These are phyloP conservation scores for Diaporthe destruens DNA, from an alignment of 2,329 filamentous ascomycete genomes.

Conservation along the genomic window DNA sequence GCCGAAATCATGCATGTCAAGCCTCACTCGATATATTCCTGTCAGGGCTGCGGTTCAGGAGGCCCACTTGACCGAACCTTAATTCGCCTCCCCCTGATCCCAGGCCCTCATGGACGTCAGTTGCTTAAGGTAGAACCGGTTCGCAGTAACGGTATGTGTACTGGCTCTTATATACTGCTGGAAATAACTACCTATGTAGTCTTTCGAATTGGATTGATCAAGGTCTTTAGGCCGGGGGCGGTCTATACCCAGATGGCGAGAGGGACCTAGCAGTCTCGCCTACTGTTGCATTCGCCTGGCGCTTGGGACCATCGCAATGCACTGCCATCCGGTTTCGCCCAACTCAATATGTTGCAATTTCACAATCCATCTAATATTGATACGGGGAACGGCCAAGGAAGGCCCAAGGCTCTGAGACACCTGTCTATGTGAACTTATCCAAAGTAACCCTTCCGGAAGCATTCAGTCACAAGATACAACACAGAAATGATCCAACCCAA, in stretches of 20 bases:
- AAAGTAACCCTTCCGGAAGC: background rate
- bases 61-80: background rate
- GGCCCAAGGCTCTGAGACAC: background rate
- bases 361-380: too few relatives aligned
- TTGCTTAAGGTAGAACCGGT: background rate
- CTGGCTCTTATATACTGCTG: too few relatives aligned
- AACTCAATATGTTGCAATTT: too few relatives aligned
- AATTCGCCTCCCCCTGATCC: background rate
- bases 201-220: too few relatives aligned
- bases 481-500: background rate
- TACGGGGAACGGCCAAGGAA: background rate
- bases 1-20: background rate
- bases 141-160: too few relatives aligned
- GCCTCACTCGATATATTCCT: background rate
- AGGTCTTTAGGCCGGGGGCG: too few relatives aligned
- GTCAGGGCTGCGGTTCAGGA: conserved; percentile 1
- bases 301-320: background rate
- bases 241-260: too few relatives aligned
- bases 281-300: too few relatives aligned
- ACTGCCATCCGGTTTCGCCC: too few relatives aligned
- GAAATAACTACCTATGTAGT: too few relatives aligned
- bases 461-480: background rate
- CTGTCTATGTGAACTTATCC: background rate
- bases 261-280: too few relatives aligned
- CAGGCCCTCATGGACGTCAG: background rate